Base-by-base conservation (phyloP, 1,139 yeast genomes). In the Sugiyamaella japonica region DNA sequence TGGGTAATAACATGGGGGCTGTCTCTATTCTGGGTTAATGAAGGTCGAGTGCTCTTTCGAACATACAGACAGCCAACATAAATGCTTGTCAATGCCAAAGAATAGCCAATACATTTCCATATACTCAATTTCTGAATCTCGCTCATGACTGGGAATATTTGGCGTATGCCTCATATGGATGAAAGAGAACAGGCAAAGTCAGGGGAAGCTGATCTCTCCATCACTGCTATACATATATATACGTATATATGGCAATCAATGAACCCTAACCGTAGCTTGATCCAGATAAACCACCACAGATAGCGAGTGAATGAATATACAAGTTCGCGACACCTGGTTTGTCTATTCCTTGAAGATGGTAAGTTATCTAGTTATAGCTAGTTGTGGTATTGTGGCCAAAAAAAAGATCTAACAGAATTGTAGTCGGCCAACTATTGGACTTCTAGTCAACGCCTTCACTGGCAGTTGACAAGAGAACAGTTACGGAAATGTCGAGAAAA, bases 371-470 rank as follows among this genome's bases (percentile, higher is more conserved):
- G 39, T 5, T 12, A n/a, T 6, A 36, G 8, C 25, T 20, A 6
- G 6, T 20, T 20, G 25, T 20, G 25, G 25, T 20, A 20, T 3
- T 20, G 25, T 20, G 25, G 25, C 6, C 25, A 20, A 20, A 20
- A 3, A 20, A 20, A 20, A 3, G 25, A 20, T 36, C 47, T 42
- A 42, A 42, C 47, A 31, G n/a, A 20, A 9, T 25, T 10, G 17
- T 40, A 40, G 55, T 52, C 55, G 23, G 89, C 87, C 1, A 81
- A 82, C 65, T 85, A 81, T 66, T 84, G 89, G 89, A 73, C 75
- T 5, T 84, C 89, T 1, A 79, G 86, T 8, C 91, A 85, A 66
- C 68, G 86, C 43, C 69, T 68, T 45, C 73, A 78, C 59, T 85
- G 90, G 90, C 84, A 81, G 58, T 78, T 79, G 63, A 74, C 83